Conservation (phyloP, 2,329 filamentous ascomycete genomes). For the Fusarium euwallaceae region DNA sequence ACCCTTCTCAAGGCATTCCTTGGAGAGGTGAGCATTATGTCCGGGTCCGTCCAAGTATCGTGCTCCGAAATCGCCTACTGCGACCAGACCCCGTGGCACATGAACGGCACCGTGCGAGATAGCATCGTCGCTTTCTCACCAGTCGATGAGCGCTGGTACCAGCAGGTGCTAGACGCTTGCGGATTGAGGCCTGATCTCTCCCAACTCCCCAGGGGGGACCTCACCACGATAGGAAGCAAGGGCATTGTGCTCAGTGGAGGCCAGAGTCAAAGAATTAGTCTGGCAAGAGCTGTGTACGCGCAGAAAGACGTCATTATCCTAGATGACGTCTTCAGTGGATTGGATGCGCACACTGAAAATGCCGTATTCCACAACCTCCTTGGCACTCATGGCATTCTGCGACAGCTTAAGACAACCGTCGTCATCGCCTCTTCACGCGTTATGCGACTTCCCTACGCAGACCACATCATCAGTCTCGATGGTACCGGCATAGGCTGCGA, state of each 20-base stretch:
- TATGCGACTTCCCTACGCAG: slow-evolving; percentile 30
- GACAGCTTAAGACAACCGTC: slow-evolving; percentile 21
- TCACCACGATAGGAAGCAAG: slow-evolving; percentile 52
- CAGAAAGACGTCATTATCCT: slow-evolving; percentile 42
- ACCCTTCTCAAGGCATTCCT: slow-evolving; percentile 50
- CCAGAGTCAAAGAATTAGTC: slow-evolving; percentile 51
- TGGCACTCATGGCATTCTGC: slow-evolving; percentile 40
- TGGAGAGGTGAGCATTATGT: slow-evolving; percentile 40
- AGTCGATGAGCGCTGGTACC: slow-evolving; percentile 48
- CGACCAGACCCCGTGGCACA: slow-evolving; percentile 46
- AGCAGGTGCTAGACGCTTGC: slow-evolving; percentile 43
- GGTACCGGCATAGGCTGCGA: slow-evolving; percentile 5
- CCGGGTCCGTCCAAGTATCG: slow-evolving; percentile 14
- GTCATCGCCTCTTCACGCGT: slow-evolving; percentile 31
- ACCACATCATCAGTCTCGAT: slow-evolving; percentile 32
- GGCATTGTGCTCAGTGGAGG: slow-evolving; percentile 56
- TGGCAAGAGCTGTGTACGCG: slow-evolving; percentile 50
- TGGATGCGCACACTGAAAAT: slow-evolving; percentile 47
- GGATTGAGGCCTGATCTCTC: slow-evolving; percentile 44
- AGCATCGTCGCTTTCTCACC: slow-evolving; percentile 50
- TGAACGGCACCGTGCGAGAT: slow-evolving; percentile 49
- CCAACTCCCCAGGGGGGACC: slow-evolving; percentile 49
- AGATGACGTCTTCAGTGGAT: slow-evolving; percentile 51
- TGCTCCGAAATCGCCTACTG: slow-evolving; percentile 37
- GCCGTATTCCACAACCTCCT: slow-evolving; percentile 43